Conservation (phyloP, 129 eudicot genomes). For the Artemisia tridentata region DNA sequence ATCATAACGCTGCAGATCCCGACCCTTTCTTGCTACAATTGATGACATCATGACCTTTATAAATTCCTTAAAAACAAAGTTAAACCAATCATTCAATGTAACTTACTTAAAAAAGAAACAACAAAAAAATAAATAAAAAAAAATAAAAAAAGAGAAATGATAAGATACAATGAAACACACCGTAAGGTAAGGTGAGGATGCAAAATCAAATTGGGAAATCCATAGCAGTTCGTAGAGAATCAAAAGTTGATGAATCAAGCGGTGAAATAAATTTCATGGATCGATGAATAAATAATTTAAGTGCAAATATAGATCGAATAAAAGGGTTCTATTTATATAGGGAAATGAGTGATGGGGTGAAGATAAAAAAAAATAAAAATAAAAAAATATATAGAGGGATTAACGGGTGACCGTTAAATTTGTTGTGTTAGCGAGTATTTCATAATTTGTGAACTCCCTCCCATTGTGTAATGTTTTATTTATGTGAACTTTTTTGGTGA, state of each 20-base stretch:
- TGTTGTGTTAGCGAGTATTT: too few relatives aligned
- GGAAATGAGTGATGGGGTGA: background rate
- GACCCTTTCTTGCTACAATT: slow-evolving; percentile 56
- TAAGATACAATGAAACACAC: slow-evolving; percentile 12
- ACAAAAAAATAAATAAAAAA: too few relatives aligned
- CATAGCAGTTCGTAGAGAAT: slow-evolving; percentile 27
- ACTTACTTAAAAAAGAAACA: background rate
- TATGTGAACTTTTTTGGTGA: background rate
- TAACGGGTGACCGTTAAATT: slow-evolving; percentile 28
- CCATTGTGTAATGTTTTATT: background rate
- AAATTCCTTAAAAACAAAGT: background rate
- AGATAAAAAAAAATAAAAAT: background rate
- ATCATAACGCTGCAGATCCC: slow-evolving; percentile 56
- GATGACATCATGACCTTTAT: slow-evolving; percentile 44
- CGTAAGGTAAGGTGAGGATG: slow-evolving; percentile 17
- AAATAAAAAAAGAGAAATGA: background rate
- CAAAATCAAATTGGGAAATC: slow-evolving; percentile 25
- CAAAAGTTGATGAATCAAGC: slow-evolving; percentile 8
- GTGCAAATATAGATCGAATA: slow-evolving; percentile 13
- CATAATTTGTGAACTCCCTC: slow-evolving; percentile 24
- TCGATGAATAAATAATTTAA: background rate
- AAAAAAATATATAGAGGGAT: slow-evolving; percentile 22
- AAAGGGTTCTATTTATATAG: background rate
- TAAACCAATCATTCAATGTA: slow-evolving; percentile 15
- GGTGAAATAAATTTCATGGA: slow-evolving; percentile 24